Evolutionary conservation across 2,329 filamentous ascomycete genomes (phyloP).

Genomic region (Penicillium sp.): DNA sequence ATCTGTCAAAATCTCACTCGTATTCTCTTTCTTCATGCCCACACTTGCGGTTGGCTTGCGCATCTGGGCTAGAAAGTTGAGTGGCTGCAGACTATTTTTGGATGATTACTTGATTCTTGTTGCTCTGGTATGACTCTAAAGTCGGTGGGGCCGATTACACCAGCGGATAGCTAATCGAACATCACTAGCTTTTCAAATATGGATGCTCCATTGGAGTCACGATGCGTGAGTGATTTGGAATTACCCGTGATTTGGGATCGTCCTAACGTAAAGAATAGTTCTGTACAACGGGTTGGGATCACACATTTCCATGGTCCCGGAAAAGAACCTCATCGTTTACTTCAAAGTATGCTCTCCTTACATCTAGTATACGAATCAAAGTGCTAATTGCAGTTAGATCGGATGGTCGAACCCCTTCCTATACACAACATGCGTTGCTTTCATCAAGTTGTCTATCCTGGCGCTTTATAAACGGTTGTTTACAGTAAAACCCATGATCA

Average conservation of each 20-base stretch:
- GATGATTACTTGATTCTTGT: conserved; percentile 33
- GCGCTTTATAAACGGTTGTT: conserved; percentile 32
- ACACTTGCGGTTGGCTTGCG: conserved; percentile 28
- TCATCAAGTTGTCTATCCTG: conserved; percentile 32
- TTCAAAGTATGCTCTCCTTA: conserved; percentile 19
- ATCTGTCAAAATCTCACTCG: conserved; percentile 25
- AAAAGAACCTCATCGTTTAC: conserved; percentile 23
- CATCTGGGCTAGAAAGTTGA: conserved; percentile 26
- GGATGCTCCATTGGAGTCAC: conserved; percentile 29
- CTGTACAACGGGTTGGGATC: conserved; percentile 30
- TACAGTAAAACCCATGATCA: conserved; percentile 18
- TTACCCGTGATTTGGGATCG: background rate
- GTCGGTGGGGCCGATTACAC: background rate
- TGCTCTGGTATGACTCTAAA: conserved; percentile 22
- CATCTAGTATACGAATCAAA: background rate
- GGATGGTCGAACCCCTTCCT: conserved; percentile 30
- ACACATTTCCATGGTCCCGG: conserved; percentile 28
- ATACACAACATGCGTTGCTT: conserved; percentile 25
- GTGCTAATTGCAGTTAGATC: conserved; percentile 17
- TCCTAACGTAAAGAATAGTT: conserved; percentile 16
- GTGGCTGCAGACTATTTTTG: conserved; percentile 25
- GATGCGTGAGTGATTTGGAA: conserved; percentile 19
- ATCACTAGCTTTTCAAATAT: conserved; percentile 28
- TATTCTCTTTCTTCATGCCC: conserved; percentile 27
- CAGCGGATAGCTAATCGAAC: background rate